Evolutionary conservation across 2,329 filamentous ascomycete genomes (phyloP).

Genomic region (Zasmidium citrigriseum): DNA sequence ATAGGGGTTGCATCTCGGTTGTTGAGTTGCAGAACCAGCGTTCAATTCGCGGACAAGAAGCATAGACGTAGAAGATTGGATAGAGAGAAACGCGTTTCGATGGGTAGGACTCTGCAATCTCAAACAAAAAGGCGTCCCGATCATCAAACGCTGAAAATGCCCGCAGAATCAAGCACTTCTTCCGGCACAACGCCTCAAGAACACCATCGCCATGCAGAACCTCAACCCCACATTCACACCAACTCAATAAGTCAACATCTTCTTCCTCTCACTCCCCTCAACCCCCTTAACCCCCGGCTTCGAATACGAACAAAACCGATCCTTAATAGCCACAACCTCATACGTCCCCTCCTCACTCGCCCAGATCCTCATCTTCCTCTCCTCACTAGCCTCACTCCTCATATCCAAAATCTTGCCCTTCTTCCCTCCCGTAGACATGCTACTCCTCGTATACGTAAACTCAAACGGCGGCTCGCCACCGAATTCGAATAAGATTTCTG

Average conservation of each 20-base stretch:
- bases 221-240: neutral
- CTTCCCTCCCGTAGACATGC: conserved; percentile 71
- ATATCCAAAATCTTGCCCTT: conserved; percentile 84
- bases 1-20: no score
- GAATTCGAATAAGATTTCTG: conserved; percentile 92
- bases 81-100: no score
- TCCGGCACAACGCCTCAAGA: neutral
- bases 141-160: no score
- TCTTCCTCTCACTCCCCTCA: conserved; percentile 32
- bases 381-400: conserved; percentile 79
- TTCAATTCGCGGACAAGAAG: neutral
- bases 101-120: neutral
- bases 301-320: conserved; percentile 86
- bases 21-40: no score
- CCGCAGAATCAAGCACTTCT: no score
- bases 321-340: conserved; percentile 94
- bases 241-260: conserved; percentile 36
- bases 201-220: neutral
- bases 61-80: neutral
- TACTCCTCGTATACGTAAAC: conserved; percentile 93
- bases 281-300: conserved; percentile 59
- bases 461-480: conserved; percentile 95
- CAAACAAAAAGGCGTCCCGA: no score
- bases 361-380: conserved; percentile 76
- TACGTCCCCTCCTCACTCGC: conserved; percentile 95